A percentile compares a stretch with the other conserved stretches of the same genome.
These are phyloP conservation scores for Termitomyces sp. DNA, from an alignment of 768 basidiomycete genomes.

Conservation along the genomic window DNA sequence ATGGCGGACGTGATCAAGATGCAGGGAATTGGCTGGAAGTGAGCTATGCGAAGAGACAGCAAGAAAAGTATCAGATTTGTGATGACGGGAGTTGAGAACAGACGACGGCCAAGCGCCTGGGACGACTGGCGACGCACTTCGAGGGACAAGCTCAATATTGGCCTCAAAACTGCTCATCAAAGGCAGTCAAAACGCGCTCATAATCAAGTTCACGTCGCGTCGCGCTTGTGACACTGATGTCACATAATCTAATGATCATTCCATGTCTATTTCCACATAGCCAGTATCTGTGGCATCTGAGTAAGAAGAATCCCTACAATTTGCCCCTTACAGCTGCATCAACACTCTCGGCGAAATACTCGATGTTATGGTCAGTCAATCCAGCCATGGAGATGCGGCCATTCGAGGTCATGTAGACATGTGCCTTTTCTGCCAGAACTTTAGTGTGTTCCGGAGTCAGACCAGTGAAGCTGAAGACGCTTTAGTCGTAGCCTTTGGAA, in stretches of 20 bases:
- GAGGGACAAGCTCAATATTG: constrained; percentile 8
- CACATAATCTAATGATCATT: neutral
- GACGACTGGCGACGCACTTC: constrained; percentile 26
- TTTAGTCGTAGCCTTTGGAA: neutral
- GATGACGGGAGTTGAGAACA: constrained; percentile 12
- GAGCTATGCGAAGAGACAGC: constrained; percentile 2
- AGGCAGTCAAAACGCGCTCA: constrained; percentile 4
- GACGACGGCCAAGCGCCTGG: constrained; percentile 43
- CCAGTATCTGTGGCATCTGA: constrained; percentile 1
- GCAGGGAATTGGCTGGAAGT: constrained; percentile 8
- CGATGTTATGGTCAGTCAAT: constrained; percentile 76
- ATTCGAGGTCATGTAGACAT: constrained; percentile 92
- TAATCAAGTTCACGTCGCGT: constrained; percentile 4
- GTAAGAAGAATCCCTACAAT: constrained; percentile 39
- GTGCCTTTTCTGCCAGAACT: constrained; percentile 79
- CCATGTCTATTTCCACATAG: constrained; percentile 9
- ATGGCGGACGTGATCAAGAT: constrained; percentile 23
- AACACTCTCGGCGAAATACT: constrained; percentile 87
- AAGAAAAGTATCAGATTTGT: constrained; percentile 18
- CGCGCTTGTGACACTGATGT: constrained; percentile 2
- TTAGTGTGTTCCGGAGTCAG: constrained; percentile 75
- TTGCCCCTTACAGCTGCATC: constrained; percentile 76
- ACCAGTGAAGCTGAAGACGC: constrained; percentile 69
- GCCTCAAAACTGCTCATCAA: constrained; percentile 5
- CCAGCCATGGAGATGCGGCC: constrained; percentile 95